Base-by-base conservation (phyloP, 1,284 basidiomycete genomes). In the Pyrrhoderma lamaoense region DNA sequence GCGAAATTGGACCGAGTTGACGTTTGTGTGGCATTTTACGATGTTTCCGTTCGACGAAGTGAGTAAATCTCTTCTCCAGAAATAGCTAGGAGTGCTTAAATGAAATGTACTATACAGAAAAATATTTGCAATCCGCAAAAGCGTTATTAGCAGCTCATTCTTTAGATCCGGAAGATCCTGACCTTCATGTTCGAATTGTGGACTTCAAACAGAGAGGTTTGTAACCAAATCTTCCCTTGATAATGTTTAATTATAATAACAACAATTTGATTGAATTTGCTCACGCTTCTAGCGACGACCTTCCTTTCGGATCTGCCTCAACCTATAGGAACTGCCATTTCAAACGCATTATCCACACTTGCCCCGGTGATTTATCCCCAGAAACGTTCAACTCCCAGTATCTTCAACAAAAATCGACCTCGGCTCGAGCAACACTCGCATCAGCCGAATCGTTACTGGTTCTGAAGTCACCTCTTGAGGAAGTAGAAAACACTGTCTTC, bases 21-120 rank as follows among this genome's bases (percentile, higher is more conserved):
- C 37, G 81, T 82, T 3, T 94, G 91, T 86, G 65, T 82, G 40
- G 73, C 75, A 0, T 73, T 76, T 1, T 96, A 90, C 62, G 92
- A 97, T 61, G 83, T 98, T 22, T 82, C 87, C 21, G 66, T 89
- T 18, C 73, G 92, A 47, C 74, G 85, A 64, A 79, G 89, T 91
- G 61, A 61, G 82, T 72, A 5, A 11, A 14, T 34, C 19, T 42
- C 36, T 5, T n/a, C 25, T 22, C 34, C 22, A 3, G 1, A 18
- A 40, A 47, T 18, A 48, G n/a, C n/a, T n/a, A n/a, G n/a, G n/a
- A n/a, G n/a, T n/a, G 19, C 22, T 19, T 4, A 46, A 11, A 38
- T 5, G 4, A 11, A 3, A 16, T 25, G 39, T 35, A 45, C n/a
- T n/a, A n/a, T n/a, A 11, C 58, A 93, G 92, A 81, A 61, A 90